These are phyloP conservation scores for Aspergillus sp. DNA, from an alignment of 2,329 filamentous ascomycete species.

Conservation along the genomic window DNA sequence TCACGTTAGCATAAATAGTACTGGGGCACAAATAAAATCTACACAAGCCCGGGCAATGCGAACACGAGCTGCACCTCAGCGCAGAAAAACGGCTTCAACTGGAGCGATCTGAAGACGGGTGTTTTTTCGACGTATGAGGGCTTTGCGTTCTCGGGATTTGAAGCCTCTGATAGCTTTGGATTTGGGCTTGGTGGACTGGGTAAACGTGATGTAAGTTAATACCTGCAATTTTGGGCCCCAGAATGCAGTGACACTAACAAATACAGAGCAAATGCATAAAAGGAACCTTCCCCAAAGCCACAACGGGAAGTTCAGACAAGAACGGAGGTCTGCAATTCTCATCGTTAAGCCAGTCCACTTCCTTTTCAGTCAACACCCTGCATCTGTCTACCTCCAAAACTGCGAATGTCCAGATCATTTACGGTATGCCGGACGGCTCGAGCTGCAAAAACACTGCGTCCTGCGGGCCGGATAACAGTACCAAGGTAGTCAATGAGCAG, in stretches of 20 bases:
- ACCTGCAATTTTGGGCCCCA: slow-evolving; percentile 32
- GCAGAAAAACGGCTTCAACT: not conserved
- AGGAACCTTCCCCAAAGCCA: no score
- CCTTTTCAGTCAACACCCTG: slow-evolving; percentile 68
- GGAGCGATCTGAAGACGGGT: not conserved
- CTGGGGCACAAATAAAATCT: not conserved
- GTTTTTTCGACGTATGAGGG: not conserved
- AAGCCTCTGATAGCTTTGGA: slow-evolving; percentile 5
- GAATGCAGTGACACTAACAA: no score
- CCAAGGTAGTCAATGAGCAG: slow-evolving; percentile 70
- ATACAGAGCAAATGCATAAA: no score
- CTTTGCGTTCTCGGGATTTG: not conserved
- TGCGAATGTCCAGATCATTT: slow-evolving; percentile 75
- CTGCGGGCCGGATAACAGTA: slow-evolving; percentile 57
- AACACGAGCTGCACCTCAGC: not conserved
- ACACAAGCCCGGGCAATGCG: not conserved
- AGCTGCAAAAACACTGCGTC: slow-evolving; percentile 68
- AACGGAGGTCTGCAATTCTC: no score
- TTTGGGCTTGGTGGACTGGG: slow-evolving; percentile 13
- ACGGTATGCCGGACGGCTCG: slow-evolving; percentile 73
- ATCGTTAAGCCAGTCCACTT: slow-evolving; percentile 33
- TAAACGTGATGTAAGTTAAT: slow-evolving; percentile 53
- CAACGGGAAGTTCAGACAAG: no score
- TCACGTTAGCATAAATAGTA: not conserved
- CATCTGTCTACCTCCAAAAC: slow-evolving; percentile 67